Conservation (phyloP, 2,329 filamentous ascomycete species). For the Aureobasidium sp. region DNA sequence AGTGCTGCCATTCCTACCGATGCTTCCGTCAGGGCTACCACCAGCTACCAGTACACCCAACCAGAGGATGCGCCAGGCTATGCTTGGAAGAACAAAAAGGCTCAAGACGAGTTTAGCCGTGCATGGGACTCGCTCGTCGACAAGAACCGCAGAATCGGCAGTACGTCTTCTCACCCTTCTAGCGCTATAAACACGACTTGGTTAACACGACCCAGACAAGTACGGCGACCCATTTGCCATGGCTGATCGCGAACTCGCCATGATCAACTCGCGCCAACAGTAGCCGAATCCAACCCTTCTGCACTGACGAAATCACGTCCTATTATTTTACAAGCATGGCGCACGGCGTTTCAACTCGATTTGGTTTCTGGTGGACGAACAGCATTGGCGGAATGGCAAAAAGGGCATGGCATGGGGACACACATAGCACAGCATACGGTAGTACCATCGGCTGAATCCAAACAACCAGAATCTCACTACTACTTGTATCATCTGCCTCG, state of each 20-base stretch:
- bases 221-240: constrained; percentile 29
- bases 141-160: constrained; percentile 31
- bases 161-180: constrained; percentile 17
- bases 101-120: constrained; percentile 45
- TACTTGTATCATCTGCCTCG: too few relatives aligned
- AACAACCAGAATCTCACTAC: neutral
- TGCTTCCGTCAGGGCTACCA: constrained; percentile 17
- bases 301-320: constrained; percentile 2
- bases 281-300: constrained; percentile 11
- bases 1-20: neutral
- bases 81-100: constrained; percentile 48
- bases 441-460: neutral
- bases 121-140: constrained; percentile 44
- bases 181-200: too few relatives aligned
- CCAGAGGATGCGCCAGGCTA: constrained; percentile 39
- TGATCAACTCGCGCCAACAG: constrained; percentile 13
- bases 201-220: constrained; percentile 18
- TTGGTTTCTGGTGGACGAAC: neutral
- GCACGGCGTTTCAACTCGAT: neutral
- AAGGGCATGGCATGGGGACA: neutral
- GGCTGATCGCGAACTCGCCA: constrained; percentile 25
- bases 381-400: neutral
- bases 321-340: constrained; percentile 1
- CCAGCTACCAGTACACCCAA: constrained; percentile 27
- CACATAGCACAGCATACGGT: neutral